Evolutionary conservation across 2,329 filamentous ascomycete species (phyloP).

Genomic region (Dissoconium aciculare): DNA sequence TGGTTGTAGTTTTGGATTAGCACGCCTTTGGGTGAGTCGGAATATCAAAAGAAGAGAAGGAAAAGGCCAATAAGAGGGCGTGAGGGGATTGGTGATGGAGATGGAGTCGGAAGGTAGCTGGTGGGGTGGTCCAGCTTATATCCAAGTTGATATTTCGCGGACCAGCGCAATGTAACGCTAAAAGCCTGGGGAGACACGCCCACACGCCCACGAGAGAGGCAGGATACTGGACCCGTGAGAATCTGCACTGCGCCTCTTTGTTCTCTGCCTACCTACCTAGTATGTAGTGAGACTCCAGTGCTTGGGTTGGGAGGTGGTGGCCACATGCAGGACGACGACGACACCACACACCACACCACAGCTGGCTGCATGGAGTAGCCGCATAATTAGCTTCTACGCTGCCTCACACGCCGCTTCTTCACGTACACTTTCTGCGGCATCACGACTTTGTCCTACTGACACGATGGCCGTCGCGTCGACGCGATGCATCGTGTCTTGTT

Average conservation of each 20-base stretch:
- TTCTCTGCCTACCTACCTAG: too few relatives aligned
- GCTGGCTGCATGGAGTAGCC: constrained; percentile 15
- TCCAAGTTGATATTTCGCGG: constrained; percentile 4
- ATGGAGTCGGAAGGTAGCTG: constrained; percentile 5
- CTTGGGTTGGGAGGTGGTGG: too few relatives aligned
- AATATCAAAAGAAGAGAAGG: constrained; percentile 12
- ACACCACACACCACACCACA: too few relatives aligned
- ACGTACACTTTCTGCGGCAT: too few relatives aligned
- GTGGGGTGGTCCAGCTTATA: constrained; percentile 5
- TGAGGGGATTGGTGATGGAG: constrained; percentile 8
- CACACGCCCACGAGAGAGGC: too few relatives aligned
- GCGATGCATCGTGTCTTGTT: too few relatives aligned
- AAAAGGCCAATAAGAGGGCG: constrained; percentile 16
- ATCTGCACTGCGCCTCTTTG: constrained; percentile 7
- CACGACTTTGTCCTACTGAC: too few relatives aligned
- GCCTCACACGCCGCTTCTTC: too few relatives aligned
- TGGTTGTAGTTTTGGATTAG: constrained; percentile 17
- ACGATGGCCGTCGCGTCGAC: too few relatives aligned
- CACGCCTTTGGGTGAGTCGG: constrained; percentile 14
- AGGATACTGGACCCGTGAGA: too few relatives aligned
- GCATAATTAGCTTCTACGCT: constrained; percentile 10
- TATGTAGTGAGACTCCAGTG: too few relatives aligned
- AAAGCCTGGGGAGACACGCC: too few relatives aligned
- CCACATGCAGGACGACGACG: constrained; percentile 15
- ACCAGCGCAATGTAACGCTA: constrained; percentile 4